These are phyloP conservation scores for Onygenales sp. DNA, from an alignment of 2,329 filamentous ascomycete genomes.

Conservation along the genomic window DNA sequence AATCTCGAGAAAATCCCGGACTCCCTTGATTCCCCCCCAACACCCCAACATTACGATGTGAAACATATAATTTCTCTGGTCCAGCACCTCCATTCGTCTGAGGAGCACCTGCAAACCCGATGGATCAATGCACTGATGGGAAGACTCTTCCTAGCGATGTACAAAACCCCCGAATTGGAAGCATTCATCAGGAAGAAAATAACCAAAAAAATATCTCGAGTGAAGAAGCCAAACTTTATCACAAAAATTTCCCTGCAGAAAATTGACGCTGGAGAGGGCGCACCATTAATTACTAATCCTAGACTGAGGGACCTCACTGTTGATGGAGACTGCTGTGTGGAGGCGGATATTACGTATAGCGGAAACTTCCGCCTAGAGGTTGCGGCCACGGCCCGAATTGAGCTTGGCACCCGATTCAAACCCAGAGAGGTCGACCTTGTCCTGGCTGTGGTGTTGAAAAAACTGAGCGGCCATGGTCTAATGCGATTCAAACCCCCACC, in stretches of 20 bases:
- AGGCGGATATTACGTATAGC: constrained; percentile 79
- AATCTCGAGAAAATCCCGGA: constrained; percentile 65
- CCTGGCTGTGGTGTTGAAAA: constrained; percentile 74
- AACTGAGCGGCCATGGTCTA: constrained; percentile 73
- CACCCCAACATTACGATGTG: constrained; percentile 67
- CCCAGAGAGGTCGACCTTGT: constrained; percentile 81
- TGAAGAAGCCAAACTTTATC: constrained; percentile 85
- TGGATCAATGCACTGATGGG: constrained; percentile 93
- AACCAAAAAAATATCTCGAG: constrained; percentile 89
- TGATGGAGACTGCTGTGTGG: constrained; percentile 79
- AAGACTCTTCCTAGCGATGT: constrained; percentile 75
- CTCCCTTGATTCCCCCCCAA: constrained; percentile 50
- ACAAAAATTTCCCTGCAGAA: constrained; percentile 72
- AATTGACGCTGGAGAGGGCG: constrained; percentile 77
- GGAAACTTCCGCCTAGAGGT: constrained; percentile 86
- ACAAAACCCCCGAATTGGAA: constrained; percentile 75
- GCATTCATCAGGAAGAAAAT: constrained; percentile 74
- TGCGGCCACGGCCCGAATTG: constrained; percentile 84
- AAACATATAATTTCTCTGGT: constrained; percentile 83
- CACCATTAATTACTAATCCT: constrained; percentile 82
- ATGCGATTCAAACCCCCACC: constrained; percentile 89
- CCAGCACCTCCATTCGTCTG: constrained; percentile 80
- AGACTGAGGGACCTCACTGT: constrained; percentile 80
- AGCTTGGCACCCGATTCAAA: constrained; percentile 81
- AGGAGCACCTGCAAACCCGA: constrained; percentile 79